These are phyloP conservation scores for Eragrostis curvula DNA, from an alignment of 176 grass and related monocot species.

Conservation along the genomic window DNA sequence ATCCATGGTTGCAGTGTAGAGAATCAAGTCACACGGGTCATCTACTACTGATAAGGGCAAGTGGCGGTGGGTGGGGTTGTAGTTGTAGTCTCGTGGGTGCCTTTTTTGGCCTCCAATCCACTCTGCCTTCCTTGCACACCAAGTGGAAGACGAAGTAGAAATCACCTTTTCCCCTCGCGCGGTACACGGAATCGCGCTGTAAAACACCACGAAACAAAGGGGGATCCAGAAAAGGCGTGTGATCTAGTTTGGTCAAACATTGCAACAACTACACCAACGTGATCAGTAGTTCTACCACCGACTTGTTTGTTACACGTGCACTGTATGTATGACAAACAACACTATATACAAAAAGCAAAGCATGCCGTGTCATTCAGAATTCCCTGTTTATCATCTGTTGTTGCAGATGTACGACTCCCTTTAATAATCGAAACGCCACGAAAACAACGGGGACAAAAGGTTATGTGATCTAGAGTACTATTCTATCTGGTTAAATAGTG, in stretches of 20 bases:
- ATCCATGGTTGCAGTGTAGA: constrained; percentile 9
- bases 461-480: too few relatives aligned
- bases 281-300: not conserved
- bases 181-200: not conserved
- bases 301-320: not conserved
- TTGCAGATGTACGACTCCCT: not conserved
- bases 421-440: not conserved
- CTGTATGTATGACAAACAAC: not conserved
- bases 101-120: not conserved
- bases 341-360: not conserved
- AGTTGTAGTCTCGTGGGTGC: not conserved
- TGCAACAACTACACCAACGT: not conserved
- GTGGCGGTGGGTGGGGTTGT: constrained; percentile 6
- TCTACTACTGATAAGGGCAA: not conserved
- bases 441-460: too few relatives aligned
- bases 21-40: constrained; percentile 19
- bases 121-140: constrained; percentile 17
- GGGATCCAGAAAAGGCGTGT: not conserved
- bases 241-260: not conserved
- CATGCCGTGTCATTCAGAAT: not conserved
- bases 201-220: not conserved
- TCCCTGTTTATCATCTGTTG: not conserved
- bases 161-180: not conserved
- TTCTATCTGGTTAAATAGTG: not conserved
- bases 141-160: not conserved